These are phyloP conservation scores for Priceomyces melissophilus DNA, from an alignment of 805 yeast genomes.

Conservation along the genomic window DNA sequence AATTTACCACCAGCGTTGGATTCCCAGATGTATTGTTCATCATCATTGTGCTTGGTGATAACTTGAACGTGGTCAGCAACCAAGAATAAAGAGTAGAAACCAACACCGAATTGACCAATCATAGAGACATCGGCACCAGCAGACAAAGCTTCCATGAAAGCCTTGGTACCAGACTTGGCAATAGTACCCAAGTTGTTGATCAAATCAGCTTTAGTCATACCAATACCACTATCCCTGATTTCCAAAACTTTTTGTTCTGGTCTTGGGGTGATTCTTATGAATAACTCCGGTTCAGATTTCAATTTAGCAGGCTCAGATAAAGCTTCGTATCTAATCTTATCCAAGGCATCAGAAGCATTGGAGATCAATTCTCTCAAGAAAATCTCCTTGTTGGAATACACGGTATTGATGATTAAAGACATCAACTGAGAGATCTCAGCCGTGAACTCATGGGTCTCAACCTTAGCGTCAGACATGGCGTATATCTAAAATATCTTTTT, in stretches of 20 bases:
- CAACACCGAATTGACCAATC: slow-evolving; percentile 99
- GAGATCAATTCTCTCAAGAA: slow-evolving; percentile 98
- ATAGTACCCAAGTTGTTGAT: slow-evolving; percentile 99
- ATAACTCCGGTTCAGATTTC: slow-evolving; percentile 93
- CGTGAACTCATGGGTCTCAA: slow-evolving; percentile 93
- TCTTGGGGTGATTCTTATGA: slow-evolving; percentile 95
- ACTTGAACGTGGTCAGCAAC: slow-evolving; percentile 99
- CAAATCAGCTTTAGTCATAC: slow-evolving; percentile 99
- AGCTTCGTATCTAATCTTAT: slow-evolving; percentile 96
- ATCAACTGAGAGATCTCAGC: slow-evolving; percentile 99
- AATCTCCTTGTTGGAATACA: slow-evolving; percentile 98
- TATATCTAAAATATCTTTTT: slow-evolving; percentile 4
- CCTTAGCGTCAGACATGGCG: slow-evolving; percentile 49
- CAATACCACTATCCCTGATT: slow-evolving; percentile 99
- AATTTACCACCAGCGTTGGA: slow-evolving; percentile 99
- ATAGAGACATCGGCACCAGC: slow-evolving; percentile 99
- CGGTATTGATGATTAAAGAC: slow-evolving; percentile 99
- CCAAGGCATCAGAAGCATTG: slow-evolving; percentile 98
- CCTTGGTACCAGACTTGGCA: slow-evolving; percentile 99
- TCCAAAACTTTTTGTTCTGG: slow-evolving; percentile 93
- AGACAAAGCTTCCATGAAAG: slow-evolving; percentile 98
- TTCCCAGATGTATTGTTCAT: slow-evolving; percentile 99
- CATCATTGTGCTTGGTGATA: slow-evolving; percentile 97
- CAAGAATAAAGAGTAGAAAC: slow-evolving; percentile 98
- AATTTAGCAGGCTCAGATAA: slow-evolving; percentile 86